phyloP scores from a whole-genome alignment of 1,284 basidiomycete genomes.

The Austroboletus niveus region DNA sequence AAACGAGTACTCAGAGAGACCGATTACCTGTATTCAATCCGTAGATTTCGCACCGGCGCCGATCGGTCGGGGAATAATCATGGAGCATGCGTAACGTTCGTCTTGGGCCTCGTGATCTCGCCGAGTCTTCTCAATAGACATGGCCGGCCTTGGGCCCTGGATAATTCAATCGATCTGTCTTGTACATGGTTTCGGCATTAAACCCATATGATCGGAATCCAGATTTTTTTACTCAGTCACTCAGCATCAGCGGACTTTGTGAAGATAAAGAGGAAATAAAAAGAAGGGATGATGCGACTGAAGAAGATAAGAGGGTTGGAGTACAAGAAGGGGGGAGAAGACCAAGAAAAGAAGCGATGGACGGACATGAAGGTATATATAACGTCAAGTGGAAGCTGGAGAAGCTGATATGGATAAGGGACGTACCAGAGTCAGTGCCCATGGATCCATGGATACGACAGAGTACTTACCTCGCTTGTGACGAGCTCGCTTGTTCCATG shows the following conservation, averaged over 20 bases:
- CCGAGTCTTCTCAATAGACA: slow-evolving; percentile 51
- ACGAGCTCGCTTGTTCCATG: slow-evolving; percentile 41
- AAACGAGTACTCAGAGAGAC: slow-evolving; percentile 9
- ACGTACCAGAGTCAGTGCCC: slow-evolving; percentile 31
- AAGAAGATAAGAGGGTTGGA: slow-evolving; percentile 2
- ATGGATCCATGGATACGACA: no score
- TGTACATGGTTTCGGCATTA: neutral
- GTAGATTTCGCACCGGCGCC: slow-evolving; percentile 69
- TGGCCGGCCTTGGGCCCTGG: slow-evolving; percentile 57
- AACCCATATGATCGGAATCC: neutral
- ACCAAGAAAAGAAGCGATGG: slow-evolving; percentile 1
- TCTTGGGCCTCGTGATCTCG: slow-evolving; percentile 60
- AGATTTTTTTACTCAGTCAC: neutral
- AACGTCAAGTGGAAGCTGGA: neutral
- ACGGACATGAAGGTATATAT: slow-evolving; percentile 14
- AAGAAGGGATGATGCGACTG: neutral
- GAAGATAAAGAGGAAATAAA: slow-evolving; percentile 15
- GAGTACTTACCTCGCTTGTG: slow-evolving; percentile 17
- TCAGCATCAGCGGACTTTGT: slow-evolving; percentile 12
- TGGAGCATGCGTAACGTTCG: slow-evolving; percentile 54
- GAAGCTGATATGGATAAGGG: slow-evolving; percentile 30
- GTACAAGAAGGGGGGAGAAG: neutral
- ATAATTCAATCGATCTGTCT: neutral
- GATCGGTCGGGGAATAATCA: slow-evolving; percentile 59
- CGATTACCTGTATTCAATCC: slow-evolving; percentile 19